Base-by-base conservation (phyloP, 257 asterid genomes). In the Lycium barbarum region DNA sequence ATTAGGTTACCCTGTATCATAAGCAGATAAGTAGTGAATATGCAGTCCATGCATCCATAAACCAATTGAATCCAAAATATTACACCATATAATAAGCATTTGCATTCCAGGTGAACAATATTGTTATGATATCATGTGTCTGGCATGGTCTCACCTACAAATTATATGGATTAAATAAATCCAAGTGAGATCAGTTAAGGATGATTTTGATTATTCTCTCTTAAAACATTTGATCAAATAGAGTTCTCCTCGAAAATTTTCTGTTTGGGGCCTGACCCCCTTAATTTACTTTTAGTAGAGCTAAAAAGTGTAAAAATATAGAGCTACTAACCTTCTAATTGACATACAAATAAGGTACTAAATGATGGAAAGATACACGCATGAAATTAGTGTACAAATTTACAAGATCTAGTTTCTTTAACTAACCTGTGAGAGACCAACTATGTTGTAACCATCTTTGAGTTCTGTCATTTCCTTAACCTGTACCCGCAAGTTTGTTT, bases 341-440 rank as follows among this genome's bases (percentile, higher is more conserved):
- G 61, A 47, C 81, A 73, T 7, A 76, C 22, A 22, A 76, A 51
- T 22, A 76, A 13, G 63, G 3, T 26, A 14, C 65, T 8, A 26
- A 51, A 15, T 13, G 47, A 76, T 76, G 82, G 33, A 76, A 51
- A 53, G 15, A 38, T 26, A 26, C 15, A 26, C 47, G 12, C 40
- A 76, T 51, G 14, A 26, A 74, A 78, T 17, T 53, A 76, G 51
- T 61, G 35, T n/a, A 63, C 43, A 76, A 13, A 76, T 76, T 51
- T 1, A 78, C 26, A 78, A 53, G 63, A 74, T 78, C 63, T 26
- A 51, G 82, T 26, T 78, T 53, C 82, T 78, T 78, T 8, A 53
- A 76, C 14, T 89, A 82, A 95, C 99, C 98, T 95, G 99, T 83
- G 99, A 96, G 79, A 96, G 98, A 87, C 98, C 99, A 79, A 96